phyloP scores from a whole-genome alignment of 2,329 filamentous ascomycete genomes.

The Rugonectria rugulosa region DNA sequence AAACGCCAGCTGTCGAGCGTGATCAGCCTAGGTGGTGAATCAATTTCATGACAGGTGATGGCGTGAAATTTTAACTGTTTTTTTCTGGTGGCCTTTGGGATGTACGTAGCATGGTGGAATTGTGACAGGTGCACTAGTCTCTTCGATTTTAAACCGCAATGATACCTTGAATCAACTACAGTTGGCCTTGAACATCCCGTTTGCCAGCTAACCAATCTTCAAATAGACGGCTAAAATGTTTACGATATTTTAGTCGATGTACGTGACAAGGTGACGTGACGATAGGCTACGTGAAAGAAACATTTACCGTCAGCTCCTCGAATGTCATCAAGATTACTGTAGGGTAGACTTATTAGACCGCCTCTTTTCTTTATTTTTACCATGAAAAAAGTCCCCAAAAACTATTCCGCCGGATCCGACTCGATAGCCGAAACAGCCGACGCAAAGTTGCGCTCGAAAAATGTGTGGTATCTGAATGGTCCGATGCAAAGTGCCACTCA shows the following conservation, averaged over 20 bases:
- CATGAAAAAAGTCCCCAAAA: background rate
- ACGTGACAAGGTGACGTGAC: no score
- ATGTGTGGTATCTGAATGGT: slow-evolving; percentile 12
- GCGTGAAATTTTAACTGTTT: background rate
- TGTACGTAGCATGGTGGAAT: background rate
- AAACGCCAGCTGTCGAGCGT: slow-evolving; percentile 42
- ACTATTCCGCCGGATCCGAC: background rate
- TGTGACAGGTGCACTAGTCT: background rate
- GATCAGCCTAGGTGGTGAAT: slow-evolving; percentile 43
- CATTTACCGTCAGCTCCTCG: background rate
- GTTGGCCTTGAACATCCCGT: no score
- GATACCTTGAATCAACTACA: background rate
- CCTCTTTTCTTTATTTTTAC: background rate
- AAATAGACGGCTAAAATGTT: no score
- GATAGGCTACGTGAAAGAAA: background rate
- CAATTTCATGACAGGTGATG: background rate
- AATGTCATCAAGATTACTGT: background rate
- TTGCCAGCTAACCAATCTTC: no score
- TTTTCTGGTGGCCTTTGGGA: background rate
- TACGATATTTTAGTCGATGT: no score
- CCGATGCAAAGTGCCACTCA: slow-evolving; percentile 11
- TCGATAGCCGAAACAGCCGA: background rate
- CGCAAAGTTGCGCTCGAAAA: slow-evolving; percentile 25
- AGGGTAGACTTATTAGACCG: slow-evolving; percentile 6
- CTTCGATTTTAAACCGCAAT: background rate